Evolutionary conservation across 164 flowering plant genomes (phyloP), one percentile per base, ranked within the genome.

Genomic region (Annona cherimola): DNA sequence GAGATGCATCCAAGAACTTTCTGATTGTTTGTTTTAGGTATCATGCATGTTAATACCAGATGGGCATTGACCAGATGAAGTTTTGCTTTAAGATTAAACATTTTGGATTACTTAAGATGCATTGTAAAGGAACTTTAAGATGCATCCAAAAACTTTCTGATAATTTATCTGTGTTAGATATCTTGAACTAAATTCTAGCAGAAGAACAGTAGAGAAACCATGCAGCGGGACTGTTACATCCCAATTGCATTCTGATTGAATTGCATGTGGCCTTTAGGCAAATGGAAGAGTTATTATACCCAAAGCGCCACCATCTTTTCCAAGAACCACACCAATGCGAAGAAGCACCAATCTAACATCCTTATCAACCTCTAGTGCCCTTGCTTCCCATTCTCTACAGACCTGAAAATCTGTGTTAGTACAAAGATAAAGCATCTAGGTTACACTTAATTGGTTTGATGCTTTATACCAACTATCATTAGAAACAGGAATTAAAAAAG

Each of bases 301-400:
- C 84, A 95, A 83, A 79, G 99, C 99, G 73, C 98, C 99, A 54
- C 99, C 98, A 68, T 95, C 99, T 87, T 93, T 95, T 71, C 97
- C 99, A 65, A 95, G 97, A 68, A 93, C 99, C 66, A 93, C 89
- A 57, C 98, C 99, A 65, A 89, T 95, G 68, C 99, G 97, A 71
- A 95, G 86, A 42, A 84, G 89, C 60, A 87, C 91, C 61, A 93
- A 63, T 75, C 96, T 90, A 2, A 91, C 97, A 80, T 91, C 88
- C 77, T 86, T 86, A 65, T 91, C 79, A 46, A 85, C 97, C 81
- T 81, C 79, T 8, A 81, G 82, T 18, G 99, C 99, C 41, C 81
- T 79, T 76, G 81, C 88, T 82, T 95, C 99, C 99, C 99, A 95
- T 83, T 95, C 98, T 83, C 96, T 87, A 83, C 98, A 95, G 71